Percentiles rank a stretch among this genome's conserved stretches.
Conservation (phyloP, 108 stramenopile genomes). For the Nitzschia palea region DNA sequence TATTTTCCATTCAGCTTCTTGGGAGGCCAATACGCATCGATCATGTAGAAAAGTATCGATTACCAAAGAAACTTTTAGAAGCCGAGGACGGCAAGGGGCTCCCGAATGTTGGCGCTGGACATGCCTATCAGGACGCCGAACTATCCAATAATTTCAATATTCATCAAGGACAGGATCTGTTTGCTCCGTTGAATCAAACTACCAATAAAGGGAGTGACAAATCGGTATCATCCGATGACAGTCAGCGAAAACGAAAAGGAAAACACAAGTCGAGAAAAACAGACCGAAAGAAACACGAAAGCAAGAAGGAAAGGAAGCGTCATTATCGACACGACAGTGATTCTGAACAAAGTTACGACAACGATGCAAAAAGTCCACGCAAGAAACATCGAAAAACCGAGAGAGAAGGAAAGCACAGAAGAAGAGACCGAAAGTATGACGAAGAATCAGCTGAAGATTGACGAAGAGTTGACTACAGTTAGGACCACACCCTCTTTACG, state of each 20-base stretch:
- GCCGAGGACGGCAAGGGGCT: slow-evolving; percentile 60
- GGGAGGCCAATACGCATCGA: slow-evolving; percentile 92
- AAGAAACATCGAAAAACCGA: no score
- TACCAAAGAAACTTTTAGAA: slow-evolving; percentile 90
- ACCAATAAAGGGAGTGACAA: neutral
- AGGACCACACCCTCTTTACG: no score
- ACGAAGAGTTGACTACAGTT: no score
- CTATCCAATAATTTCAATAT: slow-evolving; percentile 73
- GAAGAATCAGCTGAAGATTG: no score
- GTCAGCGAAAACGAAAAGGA: slow-evolving; percentile 2
- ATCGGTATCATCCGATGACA: neutral
- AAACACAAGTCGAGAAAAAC: slow-evolving; percentile 5
- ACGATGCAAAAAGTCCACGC: no score
- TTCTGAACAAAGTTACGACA: no score
- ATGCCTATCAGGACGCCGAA: slow-evolving; percentile 88
- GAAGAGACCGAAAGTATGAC: no score
- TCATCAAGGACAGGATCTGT: slow-evolving; percentile 89
- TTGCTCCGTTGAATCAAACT: slow-evolving; percentile 44
- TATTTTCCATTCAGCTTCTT: slow-evolving; percentile 42
- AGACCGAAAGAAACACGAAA: slow-evolving; percentile 10
- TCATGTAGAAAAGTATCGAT: slow-evolving; percentile 95
- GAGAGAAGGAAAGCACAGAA: no score
- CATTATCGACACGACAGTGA: neutral
- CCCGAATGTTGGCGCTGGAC: slow-evolving; percentile 55
- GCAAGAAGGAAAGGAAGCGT: neutral